Conservation (phyloP, 768 basidiomycete genomes). For the Pleurotus cornucopiae region DNA sequence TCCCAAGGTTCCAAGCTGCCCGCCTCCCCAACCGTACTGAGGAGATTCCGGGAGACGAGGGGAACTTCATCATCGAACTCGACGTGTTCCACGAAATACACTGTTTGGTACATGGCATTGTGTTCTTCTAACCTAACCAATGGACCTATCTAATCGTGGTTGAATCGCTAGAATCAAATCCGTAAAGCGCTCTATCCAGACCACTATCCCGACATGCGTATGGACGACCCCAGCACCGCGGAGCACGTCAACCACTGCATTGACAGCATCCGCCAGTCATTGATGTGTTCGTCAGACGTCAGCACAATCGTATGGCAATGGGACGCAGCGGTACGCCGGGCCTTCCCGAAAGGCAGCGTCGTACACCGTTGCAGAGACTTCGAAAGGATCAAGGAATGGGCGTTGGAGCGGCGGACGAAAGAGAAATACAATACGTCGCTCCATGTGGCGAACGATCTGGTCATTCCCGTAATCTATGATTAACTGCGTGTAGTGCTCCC, state of each 20-base stretch:
- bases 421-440: neutral
- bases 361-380: constrained; percentile 16
- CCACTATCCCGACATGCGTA: constrained; percentile 12
- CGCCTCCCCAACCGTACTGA: constrained; percentile 17
- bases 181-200: constrained; percentile 12
- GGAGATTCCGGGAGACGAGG: constrained; percentile 17
- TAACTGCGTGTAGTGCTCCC: too few species aligned
- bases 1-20: constrained; percentile 16
- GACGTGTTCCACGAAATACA: constrained; percentile 25
- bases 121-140: neutral
- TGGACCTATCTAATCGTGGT: too few species aligned
- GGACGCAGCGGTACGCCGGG: constrained; percentile 6
- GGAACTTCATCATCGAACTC: constrained; percentile 15
- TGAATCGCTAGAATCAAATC: constrained; percentile 12
- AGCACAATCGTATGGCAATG: constrained; percentile 19
- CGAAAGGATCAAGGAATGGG: constrained; percentile 17
- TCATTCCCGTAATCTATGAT: constrained; percentile 37
- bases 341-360: neutral
- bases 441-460: constrained; percentile 11
- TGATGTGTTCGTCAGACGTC: constrained; percentile 18
- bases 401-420: constrained; percentile 2
- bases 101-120: constrained; percentile 16
- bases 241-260: constrained; percentile 19
- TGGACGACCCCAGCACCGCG: constrained; percentile 1
- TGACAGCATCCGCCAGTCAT: constrained; percentile 16